phyloP scores from a whole-genome alignment of 495 filamentous ascomycete species.

The Massariosphaeria phaeospora region DNA sequence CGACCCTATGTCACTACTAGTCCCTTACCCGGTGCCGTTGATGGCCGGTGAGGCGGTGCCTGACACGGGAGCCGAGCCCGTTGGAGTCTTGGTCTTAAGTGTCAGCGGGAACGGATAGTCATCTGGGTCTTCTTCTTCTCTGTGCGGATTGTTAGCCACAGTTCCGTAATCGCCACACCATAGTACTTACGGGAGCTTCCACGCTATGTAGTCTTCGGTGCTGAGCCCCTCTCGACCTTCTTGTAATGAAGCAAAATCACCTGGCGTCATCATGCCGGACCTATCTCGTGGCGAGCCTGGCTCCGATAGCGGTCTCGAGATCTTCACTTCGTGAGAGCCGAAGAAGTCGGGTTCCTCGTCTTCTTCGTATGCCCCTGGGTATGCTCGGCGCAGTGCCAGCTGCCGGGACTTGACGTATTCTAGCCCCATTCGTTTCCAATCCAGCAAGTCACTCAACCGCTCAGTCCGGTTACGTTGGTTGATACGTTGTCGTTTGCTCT shows the following conservation, averaged over 20 bases:
- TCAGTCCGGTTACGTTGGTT: conserved; percentile 99
- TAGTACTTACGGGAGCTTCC: conserved; percentile 87
- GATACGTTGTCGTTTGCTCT: conserved; percentile 92
- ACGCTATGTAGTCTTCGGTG: conserved; percentile 96
- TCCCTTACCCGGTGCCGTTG: conserved; percentile 9
- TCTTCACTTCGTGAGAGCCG: conserved; percentile 83
- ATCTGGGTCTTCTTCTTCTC: conserved; percentile 87
- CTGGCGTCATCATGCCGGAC: conserved; percentile 97
- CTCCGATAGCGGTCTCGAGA: conserved; percentile 86
- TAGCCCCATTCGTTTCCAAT: conserved; percentile 99
- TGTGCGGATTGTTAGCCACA: conserved; percentile 7
- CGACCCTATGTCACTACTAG: background rate
- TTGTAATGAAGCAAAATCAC: conserved; percentile 93
- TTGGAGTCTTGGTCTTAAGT: conserved; percentile 45
- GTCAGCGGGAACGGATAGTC: conserved; percentile 92
- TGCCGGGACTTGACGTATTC: conserved; percentile 98
- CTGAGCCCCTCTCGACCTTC: conserved; percentile 88
- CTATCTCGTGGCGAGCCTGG: conserved; percentile 88
- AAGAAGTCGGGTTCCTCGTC: conserved; percentile 73
- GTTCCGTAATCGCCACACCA: background rate
- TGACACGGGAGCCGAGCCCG: conserved; percentile 8
- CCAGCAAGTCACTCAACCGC: conserved; percentile 84
- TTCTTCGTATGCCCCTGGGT: conserved; percentile 74
- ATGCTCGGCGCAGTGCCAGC: conserved; percentile 84
- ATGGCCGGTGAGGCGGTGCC: conserved; percentile 12